Percentiles rank a stretch among this genome's conserved stretches.
Evolutionary conservation across 768 basidiomycete species (phyloP).

Genomic region (Collybia sp.): DNA sequence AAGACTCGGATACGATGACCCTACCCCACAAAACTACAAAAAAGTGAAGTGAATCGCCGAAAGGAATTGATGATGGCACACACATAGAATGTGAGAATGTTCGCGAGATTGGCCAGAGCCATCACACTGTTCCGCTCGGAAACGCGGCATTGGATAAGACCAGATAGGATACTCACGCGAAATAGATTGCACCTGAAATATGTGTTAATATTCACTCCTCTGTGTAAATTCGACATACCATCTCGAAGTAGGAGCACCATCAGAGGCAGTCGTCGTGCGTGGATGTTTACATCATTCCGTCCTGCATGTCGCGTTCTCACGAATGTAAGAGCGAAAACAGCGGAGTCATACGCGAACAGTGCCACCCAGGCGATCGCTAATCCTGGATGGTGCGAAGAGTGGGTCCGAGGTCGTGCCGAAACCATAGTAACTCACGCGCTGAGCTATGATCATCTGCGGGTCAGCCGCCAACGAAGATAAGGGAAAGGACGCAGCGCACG

Average conservation of each 20-base stretch:
- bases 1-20: no score
- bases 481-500: conserved; percentile 21
- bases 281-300: conserved; percentile 15
- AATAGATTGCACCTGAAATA: conserved; percentile 46
- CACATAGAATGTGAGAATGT: conserved; percentile 28
- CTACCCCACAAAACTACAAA: no score
- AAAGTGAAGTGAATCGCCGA: no score
- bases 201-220: background rate
- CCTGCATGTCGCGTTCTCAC: conserved; percentile 35
- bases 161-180: conserved; percentile 32
- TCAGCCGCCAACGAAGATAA: background rate
- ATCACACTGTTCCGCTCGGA: conserved; percentile 34
- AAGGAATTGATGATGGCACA: no score
- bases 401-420: background rate
- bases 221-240: conserved; percentile 27
- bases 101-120: conserved; percentile 45
- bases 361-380: conserved; percentile 44
- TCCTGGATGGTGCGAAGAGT: conserved; percentile 15
- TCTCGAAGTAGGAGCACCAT: conserved; percentile 43
- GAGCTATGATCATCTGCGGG: conserved; percentile 5
- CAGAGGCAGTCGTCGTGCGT: conserved; percentile 25
- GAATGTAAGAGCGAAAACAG: conserved; percentile 44
- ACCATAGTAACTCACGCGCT: conserved; percentile 7
- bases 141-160: background rate
- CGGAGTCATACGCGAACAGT: conserved; percentile 41